Base-by-base conservation (phyloP, 2,329 filamentous ascomycete species). In the Thelonectria discophora region DNA sequence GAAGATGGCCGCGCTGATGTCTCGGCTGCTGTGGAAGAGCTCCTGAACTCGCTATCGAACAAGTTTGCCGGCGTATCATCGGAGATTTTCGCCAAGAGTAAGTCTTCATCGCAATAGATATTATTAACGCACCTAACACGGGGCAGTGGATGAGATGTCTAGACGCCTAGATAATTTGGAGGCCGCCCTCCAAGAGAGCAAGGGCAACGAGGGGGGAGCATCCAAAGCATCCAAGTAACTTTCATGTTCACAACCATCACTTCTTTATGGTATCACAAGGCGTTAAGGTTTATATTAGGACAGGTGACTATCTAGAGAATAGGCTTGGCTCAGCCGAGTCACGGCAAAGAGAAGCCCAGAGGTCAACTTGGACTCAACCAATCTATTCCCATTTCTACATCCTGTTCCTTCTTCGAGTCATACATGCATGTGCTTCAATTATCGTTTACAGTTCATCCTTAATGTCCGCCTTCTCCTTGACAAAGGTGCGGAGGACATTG, bases 141-240 rank as follows among this genome's bases (percentile, higher is more conserved):
- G n/a, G 54, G 45, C 63, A 97, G 93, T 97, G 91, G 94, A 97
- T 73, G 93, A 97, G 65, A 97, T 97, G 93, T 91, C 92, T 13
- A 85, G 90, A 63, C 87, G 94, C 24, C 80, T 97, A 20, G 94
- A 97, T 74, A 92, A 89, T 60, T 84, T 97, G 11, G 94, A 96
- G 76, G 83, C 90, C 21, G 88, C 89, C 13, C 82, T 96, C 46
- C 83, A 86, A 70, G 83, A 85, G 40, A 84, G 81, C 60, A 86
- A 82, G 68, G 76, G 82, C 59, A 80, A 80, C 58, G 76, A 79
- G 9, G 72, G 69, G 42, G 72, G 73, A n/a, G 10, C 67, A n/a
- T n/a, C n/a, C n/a, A n/a, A n/a, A n/a, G n/a, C 79, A 7, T 72
- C 62, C 68, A 77, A 47, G 46, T 70, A 39, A 48, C 57, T 30